phyloP scores from a whole-genome alignment of 306 rosid species.

The Elaeagnus macrophylla region DNA sequence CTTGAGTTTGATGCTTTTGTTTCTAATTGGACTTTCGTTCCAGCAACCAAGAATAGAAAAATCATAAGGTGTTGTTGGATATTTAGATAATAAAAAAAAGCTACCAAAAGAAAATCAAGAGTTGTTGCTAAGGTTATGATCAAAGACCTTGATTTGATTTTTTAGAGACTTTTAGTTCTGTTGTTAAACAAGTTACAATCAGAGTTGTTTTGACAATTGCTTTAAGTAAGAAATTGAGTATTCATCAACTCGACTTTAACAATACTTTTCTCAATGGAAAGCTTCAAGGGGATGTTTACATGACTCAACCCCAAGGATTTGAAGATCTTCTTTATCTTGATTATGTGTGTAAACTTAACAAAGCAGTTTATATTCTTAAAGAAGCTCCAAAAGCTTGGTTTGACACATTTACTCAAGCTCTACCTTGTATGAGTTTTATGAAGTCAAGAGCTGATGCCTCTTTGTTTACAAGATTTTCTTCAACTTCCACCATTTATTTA shows the following conservation, averaged over 20 bases:
- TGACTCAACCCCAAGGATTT: neutral
- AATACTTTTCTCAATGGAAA: neutral
- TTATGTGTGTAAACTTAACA: neutral
- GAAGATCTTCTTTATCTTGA: neutral
- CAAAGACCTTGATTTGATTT: neutral
- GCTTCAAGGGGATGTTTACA: neutral
- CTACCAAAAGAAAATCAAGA: neutral
- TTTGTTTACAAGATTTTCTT: neutral
- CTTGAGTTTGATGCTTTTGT: no score
- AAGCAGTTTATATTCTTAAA: neutral
- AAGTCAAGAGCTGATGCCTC: neutral
- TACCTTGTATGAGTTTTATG: no score
- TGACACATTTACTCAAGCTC: no score
- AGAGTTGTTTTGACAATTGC: neutral
- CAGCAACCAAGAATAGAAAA: no score
- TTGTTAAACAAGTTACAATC: neutral
- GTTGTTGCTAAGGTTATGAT: neutral
- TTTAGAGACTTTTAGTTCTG: neutral
- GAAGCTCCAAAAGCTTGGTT: neutral
- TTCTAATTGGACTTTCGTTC: no score
- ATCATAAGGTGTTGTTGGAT: no score
- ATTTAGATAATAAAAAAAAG: no score
- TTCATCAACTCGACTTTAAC: neutral
- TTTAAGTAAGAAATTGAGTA: no score
- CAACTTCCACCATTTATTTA: no score